Percentiles rank a stretch among this genome's conserved stretches.
Evolutionary conservation across 1,139 yeast species (phyloP).

Genomic region (Geotrichum fermentans): DNA sequence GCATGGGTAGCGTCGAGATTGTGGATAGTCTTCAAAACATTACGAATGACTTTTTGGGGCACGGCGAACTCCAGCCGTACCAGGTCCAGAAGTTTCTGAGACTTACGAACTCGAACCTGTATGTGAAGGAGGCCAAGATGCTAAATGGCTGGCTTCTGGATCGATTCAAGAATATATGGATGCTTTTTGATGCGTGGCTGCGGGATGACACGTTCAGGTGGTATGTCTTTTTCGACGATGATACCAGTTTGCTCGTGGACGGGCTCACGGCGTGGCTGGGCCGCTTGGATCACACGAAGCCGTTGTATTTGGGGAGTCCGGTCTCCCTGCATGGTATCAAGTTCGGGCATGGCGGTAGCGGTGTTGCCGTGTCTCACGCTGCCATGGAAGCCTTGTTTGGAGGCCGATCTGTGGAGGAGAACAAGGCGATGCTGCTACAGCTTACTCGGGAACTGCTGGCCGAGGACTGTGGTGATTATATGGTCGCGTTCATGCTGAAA

Average conservation of each 20-base stretch:
- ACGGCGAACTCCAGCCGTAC: conserved; percentile 32
- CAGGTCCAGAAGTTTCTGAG: conserved; percentile 30
- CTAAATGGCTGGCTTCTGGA: conserved; percentile 38
- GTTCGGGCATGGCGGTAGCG: conserved; percentile 42
- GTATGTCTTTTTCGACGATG: conserved; percentile 40
- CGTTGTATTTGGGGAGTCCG: conserved; percentile 35
- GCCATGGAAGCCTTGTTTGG: conserved; percentile 33
- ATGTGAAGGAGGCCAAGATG: conserved; percentile 16
- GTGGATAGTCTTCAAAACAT: conserved; percentile 34
- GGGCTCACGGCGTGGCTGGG: conserved; percentile 29
- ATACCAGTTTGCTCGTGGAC: conserved; percentile 34
- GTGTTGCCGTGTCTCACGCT: conserved; percentile 36
- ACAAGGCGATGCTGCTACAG: conserved; percentile 27
- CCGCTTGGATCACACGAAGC: conserved; percentile 28
- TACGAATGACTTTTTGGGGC: conserved; percentile 27
- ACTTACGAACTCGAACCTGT: conserved; percentile 23
- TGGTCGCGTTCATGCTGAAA: conserved; percentile 32
- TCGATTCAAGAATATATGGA: conserved; percentile 39
- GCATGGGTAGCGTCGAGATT: conserved; percentile 35
- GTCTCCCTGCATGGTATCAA: conserved; percentile 24
- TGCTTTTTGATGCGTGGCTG: conserved; percentile 37
- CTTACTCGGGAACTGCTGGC: conserved; percentile 6
- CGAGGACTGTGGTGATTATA: conserved; percentile 36
- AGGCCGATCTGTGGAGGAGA: conserved; percentile 26
- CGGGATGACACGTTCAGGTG: conserved; percentile 35